These are phyloP conservation scores for Aspergillus eucalypticola DNA, from an alignment of 2,329 filamentous ascomycete species.

Conservation along the genomic window DNA sequence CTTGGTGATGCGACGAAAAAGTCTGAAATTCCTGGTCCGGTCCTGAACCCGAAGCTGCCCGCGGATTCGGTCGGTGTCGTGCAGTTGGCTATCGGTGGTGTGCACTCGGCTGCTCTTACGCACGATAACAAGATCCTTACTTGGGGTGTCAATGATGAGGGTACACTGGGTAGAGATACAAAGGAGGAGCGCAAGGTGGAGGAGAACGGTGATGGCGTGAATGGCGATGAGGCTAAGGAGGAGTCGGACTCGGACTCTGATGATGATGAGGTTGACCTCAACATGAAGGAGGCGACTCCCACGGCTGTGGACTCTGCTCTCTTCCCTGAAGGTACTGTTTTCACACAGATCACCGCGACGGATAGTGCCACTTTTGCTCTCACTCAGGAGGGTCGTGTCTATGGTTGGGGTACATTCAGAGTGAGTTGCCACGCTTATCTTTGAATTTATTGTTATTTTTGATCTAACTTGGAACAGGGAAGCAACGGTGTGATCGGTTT, in stretches of 20 bases:
- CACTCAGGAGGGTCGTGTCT: constrained; percentile 72
- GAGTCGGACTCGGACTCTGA: constrained; percentile 42
- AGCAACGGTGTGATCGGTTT: constrained; percentile 62
- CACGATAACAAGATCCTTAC: constrained; percentile 77
- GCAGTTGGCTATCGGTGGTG: constrained; percentile 65
- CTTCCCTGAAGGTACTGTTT: constrained; percentile 64
- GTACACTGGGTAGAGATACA: constrained; percentile 74
- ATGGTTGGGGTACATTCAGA: constrained; percentile 82
- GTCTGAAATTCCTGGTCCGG: constrained; percentile 71
- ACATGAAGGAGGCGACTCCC: constrained; percentile 71
- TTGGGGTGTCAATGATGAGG: constrained; percentile 87
- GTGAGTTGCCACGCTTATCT: constrained; percentile 44
- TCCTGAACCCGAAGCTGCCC: constrained; percentile 63
- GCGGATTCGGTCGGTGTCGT: constrained; percentile 54
- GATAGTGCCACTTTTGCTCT: constrained; percentile 76
- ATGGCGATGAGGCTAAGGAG: constrained; percentile 25
- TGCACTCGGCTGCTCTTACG: constrained; percentile 75
- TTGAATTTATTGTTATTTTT: background rate
- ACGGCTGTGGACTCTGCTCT: constrained; percentile 53
- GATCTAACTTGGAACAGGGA: constrained; percentile 28
- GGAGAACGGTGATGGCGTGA: constrained; percentile 46
- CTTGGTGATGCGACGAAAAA: constrained; percentile 64
- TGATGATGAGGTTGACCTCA: constrained; percentile 62
- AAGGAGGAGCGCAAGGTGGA: constrained; percentile 54
- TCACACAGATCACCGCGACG: constrained; percentile 67